Evolutionary conservation across 129 eudicot genomes (phyloP).

Genomic region (Flaveria ramosissima): DNA sequence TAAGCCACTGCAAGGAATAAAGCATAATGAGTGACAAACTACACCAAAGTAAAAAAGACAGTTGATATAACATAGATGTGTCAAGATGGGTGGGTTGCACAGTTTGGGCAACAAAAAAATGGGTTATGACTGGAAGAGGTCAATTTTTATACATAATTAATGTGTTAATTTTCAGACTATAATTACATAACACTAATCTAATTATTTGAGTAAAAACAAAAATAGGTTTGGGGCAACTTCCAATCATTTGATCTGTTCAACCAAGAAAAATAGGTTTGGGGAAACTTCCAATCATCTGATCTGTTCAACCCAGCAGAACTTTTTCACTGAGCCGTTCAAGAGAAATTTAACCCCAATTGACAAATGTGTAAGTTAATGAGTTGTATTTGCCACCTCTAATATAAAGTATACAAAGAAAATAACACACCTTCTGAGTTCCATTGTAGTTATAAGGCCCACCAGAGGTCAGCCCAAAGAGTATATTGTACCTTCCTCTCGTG

Average conservation of each 20-base stretch:
- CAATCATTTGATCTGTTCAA: not conserved
- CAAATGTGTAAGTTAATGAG: not conserved
- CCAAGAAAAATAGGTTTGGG: not conserved
- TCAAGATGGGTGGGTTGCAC: not conserved
- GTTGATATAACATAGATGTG: not conserved
- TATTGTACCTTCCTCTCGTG: constrained; percentile 90
- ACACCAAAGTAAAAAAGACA: not conserved
- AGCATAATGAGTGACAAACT: not conserved
- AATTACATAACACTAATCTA: not conserved
- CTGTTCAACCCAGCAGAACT: not conserved
- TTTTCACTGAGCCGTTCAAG: not conserved
- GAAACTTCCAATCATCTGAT: not conserved
- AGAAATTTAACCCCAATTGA: not conserved
- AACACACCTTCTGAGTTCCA: constrained; percentile 86
- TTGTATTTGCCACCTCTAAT: constrained; percentile 1
- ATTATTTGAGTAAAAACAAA: constrained; percentile 1
- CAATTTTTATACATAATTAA: not conserved
- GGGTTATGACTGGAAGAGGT: not conserved
- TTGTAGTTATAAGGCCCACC: constrained; percentile 99
- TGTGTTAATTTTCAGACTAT: not conserved
- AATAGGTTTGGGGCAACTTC: constrained; percentile 5
- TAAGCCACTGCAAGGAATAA: constrained; percentile 70
- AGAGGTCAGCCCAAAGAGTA: constrained; percentile 96
- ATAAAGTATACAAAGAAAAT: constrained; percentile 15
- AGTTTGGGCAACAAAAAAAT: not conserved